Evolutionary conservation across 441 rosid genomes (phyloP).

Genomic region (Adansonia grandidieri): DNA sequence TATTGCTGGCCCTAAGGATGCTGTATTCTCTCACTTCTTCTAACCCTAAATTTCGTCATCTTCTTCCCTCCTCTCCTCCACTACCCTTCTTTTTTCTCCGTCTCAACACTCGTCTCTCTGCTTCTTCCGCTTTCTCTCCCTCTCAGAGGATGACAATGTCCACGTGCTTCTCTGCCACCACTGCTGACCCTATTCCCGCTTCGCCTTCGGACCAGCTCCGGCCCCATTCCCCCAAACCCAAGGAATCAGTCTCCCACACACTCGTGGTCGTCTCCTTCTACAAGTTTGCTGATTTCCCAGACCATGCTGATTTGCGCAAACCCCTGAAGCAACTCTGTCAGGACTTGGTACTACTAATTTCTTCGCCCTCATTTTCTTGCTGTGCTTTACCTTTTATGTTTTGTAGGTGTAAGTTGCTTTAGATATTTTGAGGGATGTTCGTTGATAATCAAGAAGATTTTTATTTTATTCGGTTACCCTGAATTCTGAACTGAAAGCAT

Average conservation of each 20-base stretch:
- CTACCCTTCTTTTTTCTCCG: constrained; percentile 31
- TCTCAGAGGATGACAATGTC: constrained; percentile 43
- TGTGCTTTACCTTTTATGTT: neutral
- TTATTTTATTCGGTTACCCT: neutral
- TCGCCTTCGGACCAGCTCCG: neutral
- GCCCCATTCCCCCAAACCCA: neutral
- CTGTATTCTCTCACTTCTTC: constrained; percentile 39
- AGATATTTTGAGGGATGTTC: neutral
- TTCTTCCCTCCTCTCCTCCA: constrained; percentile 24
- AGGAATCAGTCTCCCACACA: constrained; percentile 27
- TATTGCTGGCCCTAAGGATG: constrained; percentile 48
- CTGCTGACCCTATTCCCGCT: neutral
- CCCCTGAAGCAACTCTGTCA: constrained; percentile 83
- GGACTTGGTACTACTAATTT: constrained; percentile 54
- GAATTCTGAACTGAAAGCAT: neutral
- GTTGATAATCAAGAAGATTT: neutral
- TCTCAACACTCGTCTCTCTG: constrained; percentile 25
- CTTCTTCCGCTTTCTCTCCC: constrained; percentile 25
- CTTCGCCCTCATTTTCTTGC: neutral
- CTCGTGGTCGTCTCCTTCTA: constrained; percentile 88
- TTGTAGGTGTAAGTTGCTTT: neutral
- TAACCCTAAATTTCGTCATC: constrained; percentile 27
- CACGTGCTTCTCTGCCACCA: constrained; percentile 37
- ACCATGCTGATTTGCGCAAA: constrained; percentile 45
- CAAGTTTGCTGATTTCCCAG: constrained; percentile 59